Percentiles rank a stretch among this genome's conserved stretches.
These are phyloP conservation scores for Hansenula sp. DNA, from an alignment of 1,139 yeast genomes.

Conservation along the genomic window DNA sequence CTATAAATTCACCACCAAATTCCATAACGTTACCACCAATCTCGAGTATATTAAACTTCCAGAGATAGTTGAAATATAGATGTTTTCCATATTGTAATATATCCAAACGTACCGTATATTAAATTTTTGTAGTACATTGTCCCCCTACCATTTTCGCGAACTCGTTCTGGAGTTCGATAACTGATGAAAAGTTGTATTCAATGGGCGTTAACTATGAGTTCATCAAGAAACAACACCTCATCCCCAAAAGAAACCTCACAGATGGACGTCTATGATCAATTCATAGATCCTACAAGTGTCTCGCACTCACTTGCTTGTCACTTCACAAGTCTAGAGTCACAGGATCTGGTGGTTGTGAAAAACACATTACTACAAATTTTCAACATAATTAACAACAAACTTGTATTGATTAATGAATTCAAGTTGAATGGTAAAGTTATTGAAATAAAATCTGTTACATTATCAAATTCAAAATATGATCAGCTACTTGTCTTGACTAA, in stretches of 20 bases:
- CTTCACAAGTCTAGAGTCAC: slow-evolving; percentile 46
- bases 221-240: not conserved
- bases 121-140: no score
- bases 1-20: no score
- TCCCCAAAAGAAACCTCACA: no score
- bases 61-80: not conserved
- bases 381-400: slow-evolving; percentile 36
- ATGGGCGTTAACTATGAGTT: no score
- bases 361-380: slow-evolving; percentile 72
- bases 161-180: no score
- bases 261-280: slow-evolving; percentile 79
- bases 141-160: no score
- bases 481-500: slow-evolving; percentile 66
- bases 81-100: no score
- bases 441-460: slow-evolving; percentile 49
- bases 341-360: slow-evolving; percentile 65
- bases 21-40: not conserved
- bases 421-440: slow-evolving; percentile 68
- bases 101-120: no score
- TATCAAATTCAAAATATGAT: slow-evolving; percentile 51
- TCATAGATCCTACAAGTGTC: slow-evolving; percentile 76
- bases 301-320: slow-evolving; percentile 57
- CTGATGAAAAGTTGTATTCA: no score
- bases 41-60: not conserved
- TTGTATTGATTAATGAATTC: slow-evolving; percentile 61